These are phyloP conservation scores for Globisporangium iwayamae DNA, from an alignment of 352 stramenopile genomes.

Conservation along the genomic window DNA sequence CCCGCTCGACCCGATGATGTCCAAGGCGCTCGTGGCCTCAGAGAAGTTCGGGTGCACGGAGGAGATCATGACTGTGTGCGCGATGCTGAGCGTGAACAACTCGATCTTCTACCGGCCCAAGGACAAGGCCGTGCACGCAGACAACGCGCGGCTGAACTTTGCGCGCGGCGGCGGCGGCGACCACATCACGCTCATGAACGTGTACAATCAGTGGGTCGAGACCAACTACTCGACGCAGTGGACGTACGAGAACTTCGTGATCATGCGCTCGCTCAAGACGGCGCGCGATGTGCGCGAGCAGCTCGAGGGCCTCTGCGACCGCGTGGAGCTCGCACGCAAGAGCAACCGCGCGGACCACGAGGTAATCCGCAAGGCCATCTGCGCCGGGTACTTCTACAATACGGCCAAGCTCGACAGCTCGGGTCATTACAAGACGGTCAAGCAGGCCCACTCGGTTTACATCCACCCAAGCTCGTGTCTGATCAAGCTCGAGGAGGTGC, in stretches of 20 bases:
- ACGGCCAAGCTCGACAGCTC: conserved; percentile 94
- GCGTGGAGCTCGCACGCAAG: conserved; percentile 94
- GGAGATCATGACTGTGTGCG: conserved; percentile 96
- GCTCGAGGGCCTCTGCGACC: conserved; percentile 97
- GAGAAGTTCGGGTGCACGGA: conserved; percentile 91
- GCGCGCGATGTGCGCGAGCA: conserved; percentile 99
- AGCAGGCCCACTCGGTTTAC: conserved; percentile 95
- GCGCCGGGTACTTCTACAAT: conserved; percentile 99
- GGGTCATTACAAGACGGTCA: conserved; percentile 99
- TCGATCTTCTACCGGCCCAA: conserved; percentile 99
- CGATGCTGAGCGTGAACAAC: conserved; percentile 98
- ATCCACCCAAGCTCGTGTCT: conserved; percentile 99
- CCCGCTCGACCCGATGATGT: conserved; percentile 93
- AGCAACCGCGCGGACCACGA: conserved; percentile 90
- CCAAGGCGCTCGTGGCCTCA: conserved; percentile 89
- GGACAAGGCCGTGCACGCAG: conserved; percentile 97
- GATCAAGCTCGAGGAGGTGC: conserved; percentile 85
- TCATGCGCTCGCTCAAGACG: conserved; percentile 96
- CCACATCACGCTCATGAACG: conserved; percentile 95
- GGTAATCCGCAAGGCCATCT: conserved; percentile 95
- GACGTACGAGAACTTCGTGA: conserved; percentile 96
- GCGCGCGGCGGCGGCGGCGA: conserved; percentile 95
- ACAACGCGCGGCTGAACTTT: conserved; percentile 99
- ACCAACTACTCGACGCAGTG: conserved; percentile 97
- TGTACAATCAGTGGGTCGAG: conserved; percentile 98